Percentiles rank a stretch among this genome's conserved stretches.
Conservation (phyloP, 1,139 yeast genomes). For the Debaryomyces udenii region DNA sequence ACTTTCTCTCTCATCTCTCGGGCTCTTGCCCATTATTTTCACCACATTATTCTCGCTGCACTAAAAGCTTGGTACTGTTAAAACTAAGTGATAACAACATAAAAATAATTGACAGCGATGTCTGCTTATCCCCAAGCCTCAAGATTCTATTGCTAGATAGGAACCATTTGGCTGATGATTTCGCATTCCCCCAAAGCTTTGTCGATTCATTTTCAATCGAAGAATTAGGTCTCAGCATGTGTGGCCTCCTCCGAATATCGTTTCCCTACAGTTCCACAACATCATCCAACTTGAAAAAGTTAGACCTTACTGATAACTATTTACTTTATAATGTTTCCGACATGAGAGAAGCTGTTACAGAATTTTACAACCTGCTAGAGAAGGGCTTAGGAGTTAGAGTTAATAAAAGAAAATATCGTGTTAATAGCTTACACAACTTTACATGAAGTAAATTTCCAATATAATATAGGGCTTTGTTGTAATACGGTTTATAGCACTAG, state of each 20-base stretch:
- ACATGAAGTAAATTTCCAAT: background rate
- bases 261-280: slow-evolving; percentile 7
- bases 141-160: slow-evolving; percentile 14
- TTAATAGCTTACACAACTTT: slow-evolving; percentile 31
- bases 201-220: slow-evolving; percentile 15
- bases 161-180: slow-evolving; percentile 15
- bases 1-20: slow-evolving; percentile 18
- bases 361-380: slow-evolving; percentile 30
- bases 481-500: background rate
- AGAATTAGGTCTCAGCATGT: slow-evolving; percentile 23
- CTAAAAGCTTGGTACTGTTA: slow-evolving; percentile 15
- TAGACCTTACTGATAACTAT: slow-evolving; percentile 26
- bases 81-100: slow-evolving; percentile 22
- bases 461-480: background rate
- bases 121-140: slow-evolving; percentile 22
- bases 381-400: slow-evolving; percentile 25
- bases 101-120: slow-evolving; percentile 16
- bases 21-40: slow-evolving; percentile 11
- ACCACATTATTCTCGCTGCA: slow-evolving; percentile 9
- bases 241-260: slow-evolving; percentile 5
- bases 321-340: slow-evolving; percentile 17
- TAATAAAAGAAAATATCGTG: slow-evolving; percentile 25
- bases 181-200: slow-evolving; percentile 15
- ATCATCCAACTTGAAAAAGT: slow-evolving; percentile 15
- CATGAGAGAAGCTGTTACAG: slow-evolving; percentile 16